A percentile compares a stretch with the other conserved stretches of the same genome.
Conservation (phyloP, 2,329 filamentous ascomycete genomes). For the Aspergillus sp. region DNA sequence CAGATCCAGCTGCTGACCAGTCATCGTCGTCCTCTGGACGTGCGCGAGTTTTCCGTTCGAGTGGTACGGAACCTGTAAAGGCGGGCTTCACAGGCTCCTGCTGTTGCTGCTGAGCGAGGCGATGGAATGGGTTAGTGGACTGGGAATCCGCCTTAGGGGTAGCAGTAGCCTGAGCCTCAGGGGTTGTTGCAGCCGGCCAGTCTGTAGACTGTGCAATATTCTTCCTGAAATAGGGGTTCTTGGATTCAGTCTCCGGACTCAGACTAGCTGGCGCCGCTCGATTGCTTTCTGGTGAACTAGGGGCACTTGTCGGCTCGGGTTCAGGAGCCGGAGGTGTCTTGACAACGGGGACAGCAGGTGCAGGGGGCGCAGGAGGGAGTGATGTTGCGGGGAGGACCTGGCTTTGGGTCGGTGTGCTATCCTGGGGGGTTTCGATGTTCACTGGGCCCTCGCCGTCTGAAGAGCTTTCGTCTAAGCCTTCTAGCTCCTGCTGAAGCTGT, state of each 20-base stretch:
- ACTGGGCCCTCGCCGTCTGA: constrained; percentile 78
- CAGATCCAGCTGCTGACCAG: constrained; percentile 79
- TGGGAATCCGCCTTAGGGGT: constrained; percentile 50
- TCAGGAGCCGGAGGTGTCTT: constrained; percentile 23
- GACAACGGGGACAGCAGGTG: constrained; percentile 14
- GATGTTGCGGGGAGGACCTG: constrained; percentile 49
- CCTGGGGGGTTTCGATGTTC: constrained; percentile 64
- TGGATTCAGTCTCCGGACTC: constrained; percentile 71
- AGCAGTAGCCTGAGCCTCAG: constrained; percentile 41
- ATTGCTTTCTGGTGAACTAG: constrained; percentile 53
- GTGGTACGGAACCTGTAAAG: constrained; percentile 50
- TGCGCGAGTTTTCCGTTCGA: constrained; percentile 51
- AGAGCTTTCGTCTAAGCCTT: constrained; percentile 73
- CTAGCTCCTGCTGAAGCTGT: constrained; percentile 83
- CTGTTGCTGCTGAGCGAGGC: constrained; percentile 71
- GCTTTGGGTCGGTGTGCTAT: constrained; percentile 59
- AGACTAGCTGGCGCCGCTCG: constrained; percentile 55
- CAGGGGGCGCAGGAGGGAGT: constrained; percentile 21
- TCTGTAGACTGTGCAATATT: constrained; percentile 73
- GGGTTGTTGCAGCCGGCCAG: constrained; percentile 47
- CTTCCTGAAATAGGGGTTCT: constrained; percentile 91
- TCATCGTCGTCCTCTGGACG: constrained; percentile 68
- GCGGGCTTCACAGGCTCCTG: constrained; percentile 52
- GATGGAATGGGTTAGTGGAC: constrained; percentile 96
- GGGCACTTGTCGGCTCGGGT: constrained; percentile 51